phyloP scores from a whole-genome alignment of 139 green algal species.

The Chlorella sorokiniana region DNA sequence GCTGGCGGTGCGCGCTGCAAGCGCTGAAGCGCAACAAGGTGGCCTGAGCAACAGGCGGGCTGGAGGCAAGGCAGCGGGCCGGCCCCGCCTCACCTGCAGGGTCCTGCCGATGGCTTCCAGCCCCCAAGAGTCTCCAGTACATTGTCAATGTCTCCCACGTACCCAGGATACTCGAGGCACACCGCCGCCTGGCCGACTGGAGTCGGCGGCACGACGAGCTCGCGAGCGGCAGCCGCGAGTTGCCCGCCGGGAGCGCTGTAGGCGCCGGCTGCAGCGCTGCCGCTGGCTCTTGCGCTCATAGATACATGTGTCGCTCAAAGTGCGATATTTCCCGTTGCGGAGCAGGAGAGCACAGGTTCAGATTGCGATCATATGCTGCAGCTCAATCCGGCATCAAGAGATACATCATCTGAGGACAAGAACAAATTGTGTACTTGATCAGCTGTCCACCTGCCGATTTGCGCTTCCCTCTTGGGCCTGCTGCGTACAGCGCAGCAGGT shows the following conservation, averaged over 20 bases:
- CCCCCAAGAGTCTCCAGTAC: slow-evolving; percentile 38
- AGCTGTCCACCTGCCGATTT: too few species aligned
- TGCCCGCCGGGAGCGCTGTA: too few species aligned
- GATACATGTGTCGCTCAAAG: neutral
- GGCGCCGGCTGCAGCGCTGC: neutral
- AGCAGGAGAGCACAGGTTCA: too few species aligned
- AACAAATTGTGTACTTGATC: neutral
- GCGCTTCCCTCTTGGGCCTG: neutral
- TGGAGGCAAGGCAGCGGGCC: neutral
- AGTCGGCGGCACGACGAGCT: neutral
- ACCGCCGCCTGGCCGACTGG: neutral
- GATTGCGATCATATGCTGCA: too few species aligned
- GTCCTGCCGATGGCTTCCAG: slow-evolving; percentile 29
- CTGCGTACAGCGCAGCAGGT: neutral
- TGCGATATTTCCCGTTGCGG: neutral
- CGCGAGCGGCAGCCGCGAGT: neutral
- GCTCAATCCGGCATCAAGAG: neutral
- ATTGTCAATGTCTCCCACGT: slow-evolving; percentile 16
- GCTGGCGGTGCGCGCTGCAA: too few species aligned
- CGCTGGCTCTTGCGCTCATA: neutral
- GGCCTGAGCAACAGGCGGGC: neutral
- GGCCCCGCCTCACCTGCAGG: slow-evolving; percentile 2
- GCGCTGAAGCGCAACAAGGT: neutral
- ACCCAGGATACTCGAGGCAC: slow-evolving; percentile 43
- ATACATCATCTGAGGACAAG: neutral